phyloP scores from a whole-genome alignment of 306 rosid species.

The Coriaria nepalensis region DNA sequence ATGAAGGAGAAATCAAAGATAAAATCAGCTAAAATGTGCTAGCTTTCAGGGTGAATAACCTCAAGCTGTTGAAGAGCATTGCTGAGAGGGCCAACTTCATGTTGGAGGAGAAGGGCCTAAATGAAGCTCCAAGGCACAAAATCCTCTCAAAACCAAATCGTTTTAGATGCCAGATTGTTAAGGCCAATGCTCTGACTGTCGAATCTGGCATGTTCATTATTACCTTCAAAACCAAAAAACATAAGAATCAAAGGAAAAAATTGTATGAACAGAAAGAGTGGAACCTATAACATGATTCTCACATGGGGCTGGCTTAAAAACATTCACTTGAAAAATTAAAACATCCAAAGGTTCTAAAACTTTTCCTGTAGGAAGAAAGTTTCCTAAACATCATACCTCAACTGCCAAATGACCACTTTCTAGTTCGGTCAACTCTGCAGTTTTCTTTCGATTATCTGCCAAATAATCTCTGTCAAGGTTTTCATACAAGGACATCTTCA shows the following conservation, averaged over 20 bases:
- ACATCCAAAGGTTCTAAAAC: conserved; percentile 2
- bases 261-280: conserved; percentile 3
- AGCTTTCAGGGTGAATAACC: conserved; percentile 31
- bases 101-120: conserved; percentile 71
- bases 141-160: conserved; percentile 80
- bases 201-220: conserved; percentile 62
- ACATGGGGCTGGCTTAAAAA: conserved; percentile 7
- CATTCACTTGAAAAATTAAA: background rate
- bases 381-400: conserved; percentile 33
- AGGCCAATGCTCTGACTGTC: conserved; percentile 76
- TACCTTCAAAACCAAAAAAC: conserved; percentile 37
- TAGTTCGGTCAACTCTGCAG: conserved; percentile 22
- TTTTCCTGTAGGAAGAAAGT: conserved; percentile 4
- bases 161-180: conserved; percentile 62
- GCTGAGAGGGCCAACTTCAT: conserved; percentile 77
- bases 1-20: background rate
- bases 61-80: conserved; percentile 82
- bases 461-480: conserved; percentile 25
- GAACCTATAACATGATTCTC: background rate
- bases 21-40: conserved; percentile 4
- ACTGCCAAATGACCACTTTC: conserved; percentile 31
- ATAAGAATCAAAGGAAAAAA: conserved; percentile 8
- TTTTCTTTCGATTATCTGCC: conserved; percentile 22
- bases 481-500: conserved; percentile 62
- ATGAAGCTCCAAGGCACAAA: conserved; percentile 50